These are phyloP conservation scores for Xylariaceae sp. DNA, from an alignment of 2,329 filamentous ascomycete species.

Conservation along the genomic window DNA sequence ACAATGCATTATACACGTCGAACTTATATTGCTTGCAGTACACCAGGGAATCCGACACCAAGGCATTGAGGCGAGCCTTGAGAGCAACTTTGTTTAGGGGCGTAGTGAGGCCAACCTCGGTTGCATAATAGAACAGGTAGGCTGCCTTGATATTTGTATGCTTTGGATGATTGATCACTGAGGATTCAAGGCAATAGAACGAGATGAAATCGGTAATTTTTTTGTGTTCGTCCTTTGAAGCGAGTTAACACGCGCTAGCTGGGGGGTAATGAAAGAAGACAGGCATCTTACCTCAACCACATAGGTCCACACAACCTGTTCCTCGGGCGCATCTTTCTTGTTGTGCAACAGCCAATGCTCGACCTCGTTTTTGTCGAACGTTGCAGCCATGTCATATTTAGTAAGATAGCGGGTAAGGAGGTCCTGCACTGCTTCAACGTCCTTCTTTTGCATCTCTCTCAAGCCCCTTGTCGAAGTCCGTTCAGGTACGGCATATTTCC, in stretches of 20 bases:
- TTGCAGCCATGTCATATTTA: conserved; percentile 83
- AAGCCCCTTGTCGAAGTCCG: conserved; percentile 76
- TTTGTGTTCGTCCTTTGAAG: conserved; percentile 62
- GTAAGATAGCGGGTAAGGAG: conserved; percentile 79
- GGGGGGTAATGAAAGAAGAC: not conserved
- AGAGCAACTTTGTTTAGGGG: conserved; percentile 64
- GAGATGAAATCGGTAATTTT: conserved; percentile 97
- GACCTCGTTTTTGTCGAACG: conserved; percentile 80
- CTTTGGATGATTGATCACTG: conserved; percentile 81
- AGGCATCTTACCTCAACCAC: conserved; percentile 73
- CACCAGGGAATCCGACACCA: conserved; percentile 86
- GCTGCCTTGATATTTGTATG: conserved; percentile 85
- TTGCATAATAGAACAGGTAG: conserved; percentile 97
- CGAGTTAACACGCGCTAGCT: conserved; percentile 30
- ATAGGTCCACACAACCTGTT: conserved; percentile 92
- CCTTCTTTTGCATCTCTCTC: conserved; percentile 78
- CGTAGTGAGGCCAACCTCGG: conserved; percentile 73
- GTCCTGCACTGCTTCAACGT: conserved; percentile 76
- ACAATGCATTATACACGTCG: conserved; percentile 96
- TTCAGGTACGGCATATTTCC: conserved; percentile 83
- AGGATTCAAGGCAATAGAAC: conserved; percentile 94
- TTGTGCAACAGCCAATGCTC: conserved; percentile 87
- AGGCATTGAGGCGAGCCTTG: conserved; percentile 78
- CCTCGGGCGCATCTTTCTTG: conserved; percentile 61
- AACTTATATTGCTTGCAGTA: conserved; percentile 84